These are phyloP conservation scores for Tuber aestivum DNA, from an alignment of 495 filamentous ascomycete species.

Conservation along the genomic window DNA sequence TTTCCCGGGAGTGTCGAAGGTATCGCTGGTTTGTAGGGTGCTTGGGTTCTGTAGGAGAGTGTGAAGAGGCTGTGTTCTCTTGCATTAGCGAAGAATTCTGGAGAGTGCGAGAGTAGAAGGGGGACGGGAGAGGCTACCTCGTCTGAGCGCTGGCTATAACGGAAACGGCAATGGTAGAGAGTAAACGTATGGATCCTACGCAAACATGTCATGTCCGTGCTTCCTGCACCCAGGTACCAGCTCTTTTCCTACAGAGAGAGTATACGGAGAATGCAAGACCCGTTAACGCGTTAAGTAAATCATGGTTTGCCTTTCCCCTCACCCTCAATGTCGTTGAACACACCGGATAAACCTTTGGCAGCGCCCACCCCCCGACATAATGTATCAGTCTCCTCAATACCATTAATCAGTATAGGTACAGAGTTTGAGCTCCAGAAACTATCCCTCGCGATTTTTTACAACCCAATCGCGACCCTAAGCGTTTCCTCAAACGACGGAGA, in stretches of 20 bases:
- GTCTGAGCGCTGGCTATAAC: too few relatives aligned
- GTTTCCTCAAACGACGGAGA: slow-evolving; percentile 72
- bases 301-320: slow-evolving; percentile 52
- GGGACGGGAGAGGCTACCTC: too few relatives aligned
- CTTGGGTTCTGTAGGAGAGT: too few relatives aligned
- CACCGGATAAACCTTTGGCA: slow-evolving; percentile 61
- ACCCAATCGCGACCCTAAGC: slow-evolving; percentile 63
- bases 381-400: slow-evolving; percentile 80
- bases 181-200: too few relatives aligned
- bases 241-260: slow-evolving; percentile 62
- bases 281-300: slow-evolving; percentile 56
- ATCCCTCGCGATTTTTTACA: slow-evolving; percentile 77
- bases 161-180: too few relatives aligned
- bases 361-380: slow-evolving; percentile 68
- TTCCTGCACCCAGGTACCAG: slow-evolving; percentile 59
- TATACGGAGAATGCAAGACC: too few relatives aligned
- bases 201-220: too few relatives aligned
- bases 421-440: slow-evolving; percentile 76
- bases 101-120: too few relatives aligned
- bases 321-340: not conserved
- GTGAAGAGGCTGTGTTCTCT: too few relatives aligned
- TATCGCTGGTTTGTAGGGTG: too few relatives aligned
- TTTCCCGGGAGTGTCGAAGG: too few relatives aligned
- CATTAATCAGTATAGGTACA: slow-evolving; percentile 81
- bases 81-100: too few relatives aligned